Base-by-base conservation (phyloP, 768 basidiomycete genomes). In the Chalciporus piperatus region DNA sequence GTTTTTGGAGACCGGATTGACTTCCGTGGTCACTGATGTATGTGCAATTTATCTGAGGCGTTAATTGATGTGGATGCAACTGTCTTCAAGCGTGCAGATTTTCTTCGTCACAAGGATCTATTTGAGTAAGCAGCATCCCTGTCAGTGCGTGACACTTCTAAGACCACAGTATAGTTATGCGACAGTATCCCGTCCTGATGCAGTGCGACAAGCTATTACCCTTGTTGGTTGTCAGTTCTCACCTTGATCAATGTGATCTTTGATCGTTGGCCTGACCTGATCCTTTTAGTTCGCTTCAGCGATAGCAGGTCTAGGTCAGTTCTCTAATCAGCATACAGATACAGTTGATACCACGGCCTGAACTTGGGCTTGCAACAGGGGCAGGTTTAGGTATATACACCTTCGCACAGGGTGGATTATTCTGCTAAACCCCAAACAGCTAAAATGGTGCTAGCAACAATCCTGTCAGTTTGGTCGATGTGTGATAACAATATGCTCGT, bases 81-180 rank as follows among this genome's bases (percentile, higher is more conserved):
- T 17, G n/a, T 25, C 45, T 45, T 42, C 35, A 40, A 52, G 54
- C n/a, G 35, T 52, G 17, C 54, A 52, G 12, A 20, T 42, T 33
- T 48, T 45, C 42, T 50, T 60, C n/a, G 45, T 22, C 17, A 30
- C 48, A 5, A 52, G 54, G 20, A 47, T 57, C 38, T 46, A 50
- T 42, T 37, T 46, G 32, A 48, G 48, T 41, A 33, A 52, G 51
- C 37, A 23, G 10, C n/a, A 16, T 41, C 16, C 11, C 10, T 20
- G n/a, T 41, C 19, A 45, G 27, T 20, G 47, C 14, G 16, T 35
- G 14, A 12, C 19, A n/a, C 19, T 11, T 22, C 20, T 43, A 37
- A 43, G 28, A 25, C 32, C 5, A 32, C 7, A 23, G 28, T n/a
- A 23, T 43, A 53, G 44, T 48, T 22, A 38, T 57, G 50, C 50